A percentile compares a stretch with the other conserved stretches of the same genome.
Conservation (phyloP, 2,329 filamentous ascomycete genomes). For the Daldinia sp. region DNA sequence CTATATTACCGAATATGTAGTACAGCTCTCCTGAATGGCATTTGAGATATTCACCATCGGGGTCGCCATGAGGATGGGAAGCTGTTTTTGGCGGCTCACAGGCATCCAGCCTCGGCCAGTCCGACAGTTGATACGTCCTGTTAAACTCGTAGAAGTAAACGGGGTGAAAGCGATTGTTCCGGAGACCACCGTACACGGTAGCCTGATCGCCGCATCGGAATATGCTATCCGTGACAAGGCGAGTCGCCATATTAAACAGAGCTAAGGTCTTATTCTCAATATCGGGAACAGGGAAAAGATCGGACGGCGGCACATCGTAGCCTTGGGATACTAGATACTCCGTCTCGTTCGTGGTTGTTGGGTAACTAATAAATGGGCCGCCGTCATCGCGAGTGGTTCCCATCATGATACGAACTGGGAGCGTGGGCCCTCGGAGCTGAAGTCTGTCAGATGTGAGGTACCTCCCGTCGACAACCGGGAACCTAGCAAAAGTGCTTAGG, state of each 20-base stretch:
- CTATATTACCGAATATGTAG: conserved; percentile 62
- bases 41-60: conserved; percentile 54
- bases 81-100: background rate
- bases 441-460: conserved; percentile 59
- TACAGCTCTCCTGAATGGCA: conserved; percentile 65
- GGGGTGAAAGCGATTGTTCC: conserved; percentile 54
- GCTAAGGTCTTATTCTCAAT: background rate
- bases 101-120: conserved; percentile 58
- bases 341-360: conserved; percentile 46
- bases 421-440: conserved; percentile 55
- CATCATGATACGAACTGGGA: conserved; percentile 64
- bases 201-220: background rate
- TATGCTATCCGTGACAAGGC: background rate
- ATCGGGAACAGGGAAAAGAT: background rate
- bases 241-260: background rate
- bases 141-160: conserved; percentile 69
- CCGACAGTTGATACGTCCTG: conserved; percentile 61
- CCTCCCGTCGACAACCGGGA: conserved; percentile 65
- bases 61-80: conserved; percentile 37
- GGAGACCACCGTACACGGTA: conserved; percentile 32
- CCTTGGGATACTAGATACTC: conserved; percentile 44
- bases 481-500: conserved; percentile 55
- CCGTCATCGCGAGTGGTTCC: conserved; percentile 64
- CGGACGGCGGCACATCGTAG: background rate
- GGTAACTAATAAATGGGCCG: conserved; percentile 61